A percentile compares a stretch with the other conserved stretches of the same genome.
phyloP scores from a whole-genome alignment of 345 rosid species.

The Eucalyptus lansdowneana region DNA sequence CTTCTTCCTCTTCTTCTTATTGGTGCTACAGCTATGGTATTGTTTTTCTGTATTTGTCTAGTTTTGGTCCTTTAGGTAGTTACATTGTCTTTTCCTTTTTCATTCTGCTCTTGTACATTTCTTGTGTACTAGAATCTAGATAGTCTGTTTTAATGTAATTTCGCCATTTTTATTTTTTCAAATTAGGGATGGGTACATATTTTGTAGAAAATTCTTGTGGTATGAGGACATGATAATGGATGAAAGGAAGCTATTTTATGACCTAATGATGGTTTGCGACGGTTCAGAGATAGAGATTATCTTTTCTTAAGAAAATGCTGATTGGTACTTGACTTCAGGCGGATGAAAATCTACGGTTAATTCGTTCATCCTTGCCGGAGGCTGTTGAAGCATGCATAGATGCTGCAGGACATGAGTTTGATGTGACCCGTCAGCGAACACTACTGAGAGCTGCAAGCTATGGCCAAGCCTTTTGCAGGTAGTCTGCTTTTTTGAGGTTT shows the following conservation, averaged over 20 bases:
- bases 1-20: not conserved
- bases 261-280: not conserved
- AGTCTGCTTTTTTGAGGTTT: not conserved
- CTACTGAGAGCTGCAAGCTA: constrained; percentile 96
- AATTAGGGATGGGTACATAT: not conserved
- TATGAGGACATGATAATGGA: not conserved
- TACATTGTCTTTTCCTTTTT: not conserved
- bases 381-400: constrained; percentile 95
- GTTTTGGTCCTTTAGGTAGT: not conserved
- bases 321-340: constrained; percentile 43
- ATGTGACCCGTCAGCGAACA: constrained; percentile 66
- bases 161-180: not conserved
- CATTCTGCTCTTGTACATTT: not conserved
- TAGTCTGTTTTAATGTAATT: not conserved
- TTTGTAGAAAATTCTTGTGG: not conserved
- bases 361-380: constrained; percentile 72
- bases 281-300: not conserved
- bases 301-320: not conserved
- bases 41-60: not conserved
- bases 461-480: constrained; percentile 99
- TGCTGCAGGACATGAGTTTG: constrained; percentile 94
- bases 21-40: not conserved
- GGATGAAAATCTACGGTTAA: constrained; percentile 91
- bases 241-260: not conserved
- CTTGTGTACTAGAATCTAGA: not conserved